Percentiles rank a stretch among this genome's conserved stretches.
phyloP scores from a whole-genome alignment of 108 stramenopile species.

The Pseudonitzschia multistriata region DNA sequence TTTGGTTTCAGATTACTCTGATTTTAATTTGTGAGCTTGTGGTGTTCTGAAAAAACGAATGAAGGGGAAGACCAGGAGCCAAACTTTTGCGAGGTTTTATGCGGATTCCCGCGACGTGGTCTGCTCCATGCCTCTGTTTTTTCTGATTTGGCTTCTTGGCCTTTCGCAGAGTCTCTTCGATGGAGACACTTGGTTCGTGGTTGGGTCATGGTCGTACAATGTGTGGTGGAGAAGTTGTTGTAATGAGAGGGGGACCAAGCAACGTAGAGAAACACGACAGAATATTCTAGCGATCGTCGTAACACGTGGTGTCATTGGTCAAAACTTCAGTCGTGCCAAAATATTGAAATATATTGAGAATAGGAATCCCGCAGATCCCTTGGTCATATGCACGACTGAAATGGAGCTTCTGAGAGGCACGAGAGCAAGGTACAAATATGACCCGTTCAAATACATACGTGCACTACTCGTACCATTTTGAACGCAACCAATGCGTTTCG shows the following conservation, averaged over 20 bases:
- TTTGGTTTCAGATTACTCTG: constrained; percentile 12
- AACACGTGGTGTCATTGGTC: neutral
- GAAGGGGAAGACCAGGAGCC: neutral
- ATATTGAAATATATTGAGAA: neutral
- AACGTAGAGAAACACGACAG: neutral
- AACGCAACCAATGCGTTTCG: too few relatives aligned
- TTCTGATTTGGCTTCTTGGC: neutral
- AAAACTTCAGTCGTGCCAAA: neutral
- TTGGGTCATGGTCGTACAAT: neutral
- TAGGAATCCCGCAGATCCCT: neutral
- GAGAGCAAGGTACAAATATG: too few relatives aligned
- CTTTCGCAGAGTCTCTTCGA: neutral
- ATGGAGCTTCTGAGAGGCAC: too few relatives aligned
- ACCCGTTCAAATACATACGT: too few relatives aligned
- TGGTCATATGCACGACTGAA: too few relatives aligned
- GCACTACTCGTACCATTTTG: too few relatives aligned
- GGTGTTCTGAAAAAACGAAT: neutral
- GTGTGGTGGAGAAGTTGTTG: neutral
- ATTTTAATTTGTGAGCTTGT: constrained; percentile 8
- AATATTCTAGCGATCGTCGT: neutral
- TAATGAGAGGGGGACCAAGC: neutral
- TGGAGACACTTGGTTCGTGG: neutral
- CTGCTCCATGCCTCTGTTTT: neutral
- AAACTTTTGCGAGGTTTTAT: neutral
- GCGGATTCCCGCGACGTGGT: neutral